Percentiles rank a stretch among this genome's conserved stretches.
These are phyloP conservation scores for Apiospora hydei DNA, from an alignment of 2,329 filamentous ascomycete species.

Conservation along the genomic window DNA sequence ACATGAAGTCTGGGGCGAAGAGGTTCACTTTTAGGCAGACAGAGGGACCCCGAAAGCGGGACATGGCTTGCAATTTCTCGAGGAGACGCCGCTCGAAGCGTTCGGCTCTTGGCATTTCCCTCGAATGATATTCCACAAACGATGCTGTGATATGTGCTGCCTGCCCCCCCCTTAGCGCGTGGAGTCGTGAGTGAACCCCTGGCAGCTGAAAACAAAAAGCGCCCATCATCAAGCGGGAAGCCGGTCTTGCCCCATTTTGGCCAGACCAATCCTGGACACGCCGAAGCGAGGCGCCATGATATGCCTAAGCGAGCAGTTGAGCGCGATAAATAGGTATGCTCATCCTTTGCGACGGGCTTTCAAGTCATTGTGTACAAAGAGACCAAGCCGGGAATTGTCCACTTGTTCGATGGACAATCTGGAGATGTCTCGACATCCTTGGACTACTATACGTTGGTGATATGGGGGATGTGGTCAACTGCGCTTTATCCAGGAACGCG, in stretches of 20 bases:
- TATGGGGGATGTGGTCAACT: not conserved
- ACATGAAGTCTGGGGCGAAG: not conserved
- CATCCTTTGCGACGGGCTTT: not conserved
- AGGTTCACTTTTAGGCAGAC: constrained; percentile 1
- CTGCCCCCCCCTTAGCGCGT: not conserved
- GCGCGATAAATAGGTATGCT: not conserved
- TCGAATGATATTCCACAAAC: not conserved
- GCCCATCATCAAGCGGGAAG: constrained; percentile 16
- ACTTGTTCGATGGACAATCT: not conserved
- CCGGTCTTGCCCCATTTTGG: not conserved
- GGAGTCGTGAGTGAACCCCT: constrained; percentile 14
- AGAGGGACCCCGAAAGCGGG: not conserved
- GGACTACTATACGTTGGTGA: not conserved
- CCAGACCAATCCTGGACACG: constrained; percentile 12
- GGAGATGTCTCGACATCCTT: not conserved
- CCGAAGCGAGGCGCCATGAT: constrained; percentile 10
- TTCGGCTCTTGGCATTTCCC: not conserved
- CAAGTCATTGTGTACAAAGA: not conserved
- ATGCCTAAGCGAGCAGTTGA: not conserved
- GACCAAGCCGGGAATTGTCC: not conserved
- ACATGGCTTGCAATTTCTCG: not conserved
- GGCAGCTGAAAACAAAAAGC: constrained; percentile 7
- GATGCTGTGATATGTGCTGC: constrained; percentile 1
- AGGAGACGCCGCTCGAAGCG: constrained; percentile 9
- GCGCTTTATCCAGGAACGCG: not conserved